A percentile compares a stretch with the other conserved stretches of the same genome.
Evolutionary conservation across 2,329 filamentous ascomycete genomes (phyloP).

Genomic region (Xylariaceae sp.): DNA sequence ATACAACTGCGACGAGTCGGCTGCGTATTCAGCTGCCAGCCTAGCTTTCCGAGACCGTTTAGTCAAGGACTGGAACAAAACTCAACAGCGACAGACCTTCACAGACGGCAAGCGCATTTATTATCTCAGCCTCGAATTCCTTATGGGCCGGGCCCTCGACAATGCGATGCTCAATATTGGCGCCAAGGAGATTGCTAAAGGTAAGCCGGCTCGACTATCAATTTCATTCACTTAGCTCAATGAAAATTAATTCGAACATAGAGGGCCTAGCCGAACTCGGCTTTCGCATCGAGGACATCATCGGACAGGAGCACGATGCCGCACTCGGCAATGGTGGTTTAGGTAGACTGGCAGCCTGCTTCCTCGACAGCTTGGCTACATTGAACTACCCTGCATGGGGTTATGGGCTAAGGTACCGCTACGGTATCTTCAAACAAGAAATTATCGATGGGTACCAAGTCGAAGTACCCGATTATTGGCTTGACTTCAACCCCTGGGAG

Average conservation of each 20-base stretch:
- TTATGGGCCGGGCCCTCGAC: slow-evolving; percentile 94
- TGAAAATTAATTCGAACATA: slow-evolving; percentile 35
- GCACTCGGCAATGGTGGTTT: slow-evolving; percentile 94
- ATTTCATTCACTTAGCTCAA: not conserved
- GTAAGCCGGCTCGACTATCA: slow-evolving; percentile 43
- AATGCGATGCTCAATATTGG: slow-evolving; percentile 98
- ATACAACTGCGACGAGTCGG: slow-evolving; percentile 96
- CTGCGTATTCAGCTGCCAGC: slow-evolving; percentile 86
- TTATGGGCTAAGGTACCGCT: slow-evolving; percentile 91
- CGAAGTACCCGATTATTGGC: slow-evolving; percentile 97
- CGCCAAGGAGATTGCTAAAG: slow-evolving; percentile 76
- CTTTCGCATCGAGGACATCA: slow-evolving; percentile 94
- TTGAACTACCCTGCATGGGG: slow-evolving; percentile 97
- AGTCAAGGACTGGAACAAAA: slow-evolving; percentile 96
- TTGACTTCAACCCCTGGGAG: slow-evolving; percentile 99
- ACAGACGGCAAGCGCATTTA: slow-evolving; percentile 90
- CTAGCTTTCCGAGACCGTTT: slow-evolving; percentile 90
- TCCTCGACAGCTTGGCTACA: slow-evolving; percentile 91
- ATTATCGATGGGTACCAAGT: slow-evolving; percentile 98
- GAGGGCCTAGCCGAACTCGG: slow-evolving; percentile 84
- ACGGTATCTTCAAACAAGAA: slow-evolving; percentile 99
- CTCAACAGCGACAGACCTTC: slow-evolving; percentile 92
- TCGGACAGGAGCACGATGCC: slow-evolving; percentile 91
- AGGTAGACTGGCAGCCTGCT: slow-evolving; percentile 90
- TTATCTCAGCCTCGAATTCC: slow-evolving; percentile 93